A percentile compares a stretch with the other conserved stretches of the same genome.
Conservation (phyloP, 2,329 filamentous ascomycete species). For the Phoma herbarum region DNA sequence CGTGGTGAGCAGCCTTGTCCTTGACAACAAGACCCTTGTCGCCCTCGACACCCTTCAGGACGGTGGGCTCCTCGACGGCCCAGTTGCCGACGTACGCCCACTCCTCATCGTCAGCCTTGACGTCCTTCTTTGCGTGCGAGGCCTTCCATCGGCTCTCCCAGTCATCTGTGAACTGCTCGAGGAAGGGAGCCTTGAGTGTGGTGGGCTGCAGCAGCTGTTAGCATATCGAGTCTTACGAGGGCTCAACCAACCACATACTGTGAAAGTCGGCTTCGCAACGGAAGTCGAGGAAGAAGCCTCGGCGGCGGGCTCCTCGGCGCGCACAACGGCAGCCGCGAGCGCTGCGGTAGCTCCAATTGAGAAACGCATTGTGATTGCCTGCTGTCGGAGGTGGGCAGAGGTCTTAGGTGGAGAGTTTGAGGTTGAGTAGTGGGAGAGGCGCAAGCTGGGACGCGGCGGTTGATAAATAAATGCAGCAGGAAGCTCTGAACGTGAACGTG, state of each 20-base stretch:
- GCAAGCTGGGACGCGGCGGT: constrained; percentile 32
- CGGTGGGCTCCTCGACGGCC: constrained; percentile 91
- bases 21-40: constrained; percentile 98
- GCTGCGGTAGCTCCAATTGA: constrained; percentile 75
- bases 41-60: constrained; percentile 90
- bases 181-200: constrained; percentile 87
- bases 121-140: constrained; percentile 95
- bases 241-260: constrained; percentile 67
- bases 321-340: constrained; percentile 76
- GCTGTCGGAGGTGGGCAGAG: constrained; percentile 43
- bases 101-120: constrained; percentile 78
- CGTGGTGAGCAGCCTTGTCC: constrained; percentile 97
- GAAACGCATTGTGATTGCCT: constrained; percentile 62
- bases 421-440: constrained; percentile 31
- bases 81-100: constrained; percentile 98
- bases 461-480: constrained; percentile 38
- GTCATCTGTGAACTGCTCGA: constrained; percentile 98
- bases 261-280: constrained; percentile 81
- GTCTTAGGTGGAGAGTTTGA: constrained; percentile 31
- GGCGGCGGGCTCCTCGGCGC: constrained; percentile 66
- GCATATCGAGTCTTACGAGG: not conserved
- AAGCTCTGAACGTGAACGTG: constrained; percentile 35
- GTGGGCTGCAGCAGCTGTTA: constrained; percentile 72
- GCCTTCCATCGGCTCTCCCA: constrained; percentile 95
- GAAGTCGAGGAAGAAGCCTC: constrained; percentile 65